phyloP scores from a whole-genome alignment of 139 green algal species.

The Haematococcus lacustris region DNA sequence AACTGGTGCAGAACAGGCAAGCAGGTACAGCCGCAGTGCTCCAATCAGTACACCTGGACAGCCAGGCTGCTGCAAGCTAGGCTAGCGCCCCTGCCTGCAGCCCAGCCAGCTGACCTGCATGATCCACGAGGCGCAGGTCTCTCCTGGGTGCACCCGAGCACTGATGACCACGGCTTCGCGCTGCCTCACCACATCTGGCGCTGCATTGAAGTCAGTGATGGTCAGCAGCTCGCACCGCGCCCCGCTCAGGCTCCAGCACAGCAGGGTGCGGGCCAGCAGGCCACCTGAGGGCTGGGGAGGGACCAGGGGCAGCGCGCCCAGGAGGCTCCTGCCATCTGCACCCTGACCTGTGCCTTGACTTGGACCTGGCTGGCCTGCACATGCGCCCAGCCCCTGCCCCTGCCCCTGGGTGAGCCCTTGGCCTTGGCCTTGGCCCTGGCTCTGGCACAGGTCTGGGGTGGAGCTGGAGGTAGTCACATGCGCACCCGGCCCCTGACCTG shows the following conservation, averaged over 20 bases:
- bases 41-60: no score
- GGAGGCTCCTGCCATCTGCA: neutral
- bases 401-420: no score
- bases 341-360: neutral
- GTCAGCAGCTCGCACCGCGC: constrained; percentile 35
- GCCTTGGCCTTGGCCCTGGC: no score
- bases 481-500: no score
- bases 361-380: neutral
- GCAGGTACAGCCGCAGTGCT: neutral
- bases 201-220: constrained; percentile 38
- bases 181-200: constrained; percentile 20
- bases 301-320: neutral
- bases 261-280: constrained; percentile 29
- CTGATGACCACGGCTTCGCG: constrained; percentile 43
- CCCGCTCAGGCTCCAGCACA: constrained; percentile 38
- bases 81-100: no score
- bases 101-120: constrained; percentile 44
- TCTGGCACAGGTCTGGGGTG: no score
- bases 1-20: neutral
- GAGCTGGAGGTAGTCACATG: no score
- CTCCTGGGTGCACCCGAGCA: constrained; percentile 66
- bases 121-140: constrained; percentile 68
- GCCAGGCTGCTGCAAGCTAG: no score
- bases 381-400: no score
- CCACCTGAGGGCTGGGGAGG: neutral